These are phyloP conservation scores for Rostrohypoxylon terebratum DNA, from an alignment of 495 filamentous ascomycete species.

Conservation along the genomic window DNA sequence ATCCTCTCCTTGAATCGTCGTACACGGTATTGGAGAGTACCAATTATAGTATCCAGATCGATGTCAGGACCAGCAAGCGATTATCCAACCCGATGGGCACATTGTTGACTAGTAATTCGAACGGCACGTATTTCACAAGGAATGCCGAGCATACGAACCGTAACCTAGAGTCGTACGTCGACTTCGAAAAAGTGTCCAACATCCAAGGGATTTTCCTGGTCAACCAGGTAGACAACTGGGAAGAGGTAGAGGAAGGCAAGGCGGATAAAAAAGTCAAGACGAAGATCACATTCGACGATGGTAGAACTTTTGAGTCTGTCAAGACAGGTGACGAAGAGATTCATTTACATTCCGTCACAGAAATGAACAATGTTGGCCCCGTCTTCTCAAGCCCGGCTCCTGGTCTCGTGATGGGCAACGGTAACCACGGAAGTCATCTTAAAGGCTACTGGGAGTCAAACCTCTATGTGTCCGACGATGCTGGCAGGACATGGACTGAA, in stretches of 20 bases:
- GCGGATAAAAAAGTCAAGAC: slow-evolving; percentile 74
- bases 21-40: slow-evolving; percentile 96
- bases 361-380: slow-evolving; percentile 79
- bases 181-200: slow-evolving; percentile 90
- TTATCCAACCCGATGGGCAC: slow-evolving; percentile 78
- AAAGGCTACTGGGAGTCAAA: slow-evolving; percentile 70
- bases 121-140: slow-evolving; percentile 92
- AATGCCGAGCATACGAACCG: slow-evolving; percentile 94
- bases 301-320: slow-evolving; percentile 73
- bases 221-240: slow-evolving; percentile 88
- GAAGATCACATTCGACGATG: slow-evolving; percentile 94
- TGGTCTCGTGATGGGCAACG: slow-evolving; percentile 90
- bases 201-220: slow-evolving; percentile 93
- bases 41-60: slow-evolving; percentile 95
- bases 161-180: slow-evolving; percentile 74
- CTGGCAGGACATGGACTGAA: slow-evolving; percentile 82
- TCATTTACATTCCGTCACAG: slow-evolving; percentile 91
- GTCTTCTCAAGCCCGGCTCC: slow-evolving; percentile 95
- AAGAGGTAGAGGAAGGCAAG: slow-evolving; percentile 69
- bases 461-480: slow-evolving; percentile 91
- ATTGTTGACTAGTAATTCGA: slow-evolving; percentile 92
- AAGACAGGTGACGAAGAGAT: slow-evolving; percentile 70
- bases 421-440: slow-evolving; percentile 83
- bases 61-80: slow-evolving; percentile 77
- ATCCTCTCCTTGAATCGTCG: slow-evolving; percentile 80